Evolutionary conservation across 2,329 filamentous ascomycete genomes (phyloP).

Genomic region (Hymenoscyphus albidus): DNA sequence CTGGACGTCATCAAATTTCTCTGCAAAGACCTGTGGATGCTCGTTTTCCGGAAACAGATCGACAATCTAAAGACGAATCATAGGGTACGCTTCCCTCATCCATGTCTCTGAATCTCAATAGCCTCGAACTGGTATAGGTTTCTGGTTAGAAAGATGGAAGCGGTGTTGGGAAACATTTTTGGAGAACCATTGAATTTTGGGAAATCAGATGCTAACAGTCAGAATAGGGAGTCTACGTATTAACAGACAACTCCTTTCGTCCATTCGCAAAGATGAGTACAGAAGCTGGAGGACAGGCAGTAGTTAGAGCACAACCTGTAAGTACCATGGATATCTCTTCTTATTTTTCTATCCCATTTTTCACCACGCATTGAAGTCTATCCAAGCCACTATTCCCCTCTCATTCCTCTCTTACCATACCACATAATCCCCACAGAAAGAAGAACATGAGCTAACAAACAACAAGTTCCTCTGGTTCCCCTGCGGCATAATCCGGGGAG

Average conservation of each 20-base stretch:
- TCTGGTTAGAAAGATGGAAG: neutral
- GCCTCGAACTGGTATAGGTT: neutral
- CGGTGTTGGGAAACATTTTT: neutral
- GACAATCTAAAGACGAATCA: slow-evolving; percentile 99
- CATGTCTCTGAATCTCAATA: neutral
- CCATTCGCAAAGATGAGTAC: slow-evolving; percentile 88
- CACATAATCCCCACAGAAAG: neutral
- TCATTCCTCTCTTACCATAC: neutral
- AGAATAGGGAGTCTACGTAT: slow-evolving; percentile 79
- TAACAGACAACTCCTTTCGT: slow-evolving; percentile 89
- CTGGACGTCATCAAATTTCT: slow-evolving; percentile 97
- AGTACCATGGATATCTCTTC: slow-evolving; percentile 32
- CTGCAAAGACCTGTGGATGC: slow-evolving; percentile 95
- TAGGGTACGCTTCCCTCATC: slow-evolving; percentile 51
- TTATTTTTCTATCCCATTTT: neutral
- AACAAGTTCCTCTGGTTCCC: slow-evolving; percentile 88
- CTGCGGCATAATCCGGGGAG: slow-evolving; percentile 85
- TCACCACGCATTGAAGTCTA: neutral
- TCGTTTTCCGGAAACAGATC: slow-evolving; percentile 94
- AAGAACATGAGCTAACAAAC: neutral
- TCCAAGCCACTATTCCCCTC: neutral
- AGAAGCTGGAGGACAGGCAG: slow-evolving; percentile 68
- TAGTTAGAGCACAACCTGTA: slow-evolving; percentile 75
- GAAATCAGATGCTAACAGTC: slow-evolving; percentile 9
- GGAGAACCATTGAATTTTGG: neutral